phyloP scores from a whole-genome alignment of 805 yeast species.

The Barnettozyma pratensis region DNA sequence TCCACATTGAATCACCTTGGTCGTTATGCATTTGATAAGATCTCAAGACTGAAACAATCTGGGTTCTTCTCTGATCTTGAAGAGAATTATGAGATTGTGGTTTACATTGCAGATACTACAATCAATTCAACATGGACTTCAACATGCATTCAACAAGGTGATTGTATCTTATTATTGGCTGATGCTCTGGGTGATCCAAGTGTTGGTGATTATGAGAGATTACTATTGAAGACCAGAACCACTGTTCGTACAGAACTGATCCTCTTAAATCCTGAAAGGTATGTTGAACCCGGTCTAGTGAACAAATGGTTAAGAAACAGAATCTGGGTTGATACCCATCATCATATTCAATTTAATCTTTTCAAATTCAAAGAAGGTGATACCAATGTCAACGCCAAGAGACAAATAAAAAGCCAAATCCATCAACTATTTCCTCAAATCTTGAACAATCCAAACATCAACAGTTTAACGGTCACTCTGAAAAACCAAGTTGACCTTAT shows the following conservation, averaged over 20 bases:
- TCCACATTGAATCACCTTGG: slow-evolving; percentile 78
- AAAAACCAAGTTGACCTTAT: slow-evolving; percentile 33
- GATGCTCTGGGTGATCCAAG: slow-evolving; percentile 71
- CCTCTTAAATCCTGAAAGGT: slow-evolving; percentile 75
- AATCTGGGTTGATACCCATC: slow-evolving; percentile 90
- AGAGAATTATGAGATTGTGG: slow-evolving; percentile 81
- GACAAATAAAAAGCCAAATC: slow-evolving; percentile 1
- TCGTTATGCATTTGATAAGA: slow-evolving; percentile 84
- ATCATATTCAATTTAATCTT: slow-evolving; percentile 73
- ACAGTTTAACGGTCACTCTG: slow-evolving; percentile 21
- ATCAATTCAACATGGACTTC: slow-evolving; percentile 84
- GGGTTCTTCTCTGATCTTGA: slow-evolving; percentile 90
- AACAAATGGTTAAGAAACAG: slow-evolving; percentile 79
- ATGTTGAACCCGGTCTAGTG: slow-evolving; percentile 81
- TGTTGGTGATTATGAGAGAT: slow-evolving; percentile 80
- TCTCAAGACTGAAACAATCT: slow-evolving; percentile 78
- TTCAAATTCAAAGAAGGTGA: slow-evolving; percentile 1
- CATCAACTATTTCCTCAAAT: slow-evolving; percentile 8
- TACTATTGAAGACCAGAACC: slow-evolving; percentile 68
- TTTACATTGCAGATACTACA: slow-evolving; percentile 84
- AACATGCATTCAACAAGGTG: slow-evolving; percentile 92
- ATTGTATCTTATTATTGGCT: slow-evolving; percentile 84
- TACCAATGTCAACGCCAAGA: not conserved
- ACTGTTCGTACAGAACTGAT: slow-evolving; percentile 86
- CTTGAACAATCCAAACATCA: slow-evolving; percentile 13